A percentile compares a stretch with the other conserved stretches of the same genome.
Conservation (phyloP, 768 basidiomycete genomes). For the Kwoniella bestiolae region DNA sequence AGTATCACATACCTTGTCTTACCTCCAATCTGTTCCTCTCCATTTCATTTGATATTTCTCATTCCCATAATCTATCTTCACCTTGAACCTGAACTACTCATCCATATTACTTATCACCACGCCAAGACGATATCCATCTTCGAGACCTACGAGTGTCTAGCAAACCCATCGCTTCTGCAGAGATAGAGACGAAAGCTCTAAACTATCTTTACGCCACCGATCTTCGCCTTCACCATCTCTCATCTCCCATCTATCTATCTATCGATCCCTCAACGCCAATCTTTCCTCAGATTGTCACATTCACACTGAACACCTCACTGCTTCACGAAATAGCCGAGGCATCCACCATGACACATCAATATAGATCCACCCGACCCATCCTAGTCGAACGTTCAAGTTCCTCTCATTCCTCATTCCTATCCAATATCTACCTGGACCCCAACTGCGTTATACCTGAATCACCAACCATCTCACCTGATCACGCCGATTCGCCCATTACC, state of each 20-base stretch:
- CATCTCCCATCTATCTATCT: background rate
- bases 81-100: background rate
- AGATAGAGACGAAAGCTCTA: background rate
- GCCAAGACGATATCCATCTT: background rate
- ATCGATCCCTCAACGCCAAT: background rate
- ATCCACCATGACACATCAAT: background rate
- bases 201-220: conserved; percentile 17
- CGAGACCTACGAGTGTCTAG: no score
- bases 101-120: background rate
- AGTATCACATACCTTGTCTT: background rate
- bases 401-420: conserved; percentile 14
- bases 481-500: background rate
- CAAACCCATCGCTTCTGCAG: background rate
- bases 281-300: no score
- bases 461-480: background rate
- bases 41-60: background rate
- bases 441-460: conserved; percentile 12
- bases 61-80: background rate
- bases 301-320: no score
- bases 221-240: background rate
- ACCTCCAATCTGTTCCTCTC: background rate
- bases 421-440: conserved; percentile 4
- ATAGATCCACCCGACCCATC: background rate
- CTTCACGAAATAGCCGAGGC: no score
- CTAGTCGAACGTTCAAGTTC: background rate